Conservation (phyloP, 306 rosid genomes). For the Sesbania bispinosa region DNA sequence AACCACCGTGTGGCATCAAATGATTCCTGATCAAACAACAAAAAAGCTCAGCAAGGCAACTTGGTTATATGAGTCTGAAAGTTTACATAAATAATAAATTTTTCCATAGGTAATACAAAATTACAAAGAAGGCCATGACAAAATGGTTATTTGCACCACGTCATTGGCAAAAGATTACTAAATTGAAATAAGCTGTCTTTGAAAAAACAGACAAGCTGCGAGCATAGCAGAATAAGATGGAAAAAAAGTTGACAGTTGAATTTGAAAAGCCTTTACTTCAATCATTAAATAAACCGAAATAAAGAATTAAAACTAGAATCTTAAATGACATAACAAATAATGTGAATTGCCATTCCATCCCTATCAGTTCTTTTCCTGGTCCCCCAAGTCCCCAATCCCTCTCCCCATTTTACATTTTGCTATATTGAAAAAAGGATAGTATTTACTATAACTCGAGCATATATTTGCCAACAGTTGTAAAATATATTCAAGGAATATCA, state of each 20-base stretch:
- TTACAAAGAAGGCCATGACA: neutral
- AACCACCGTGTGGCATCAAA: conserved; percentile 89
- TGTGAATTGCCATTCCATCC: too few species aligned
- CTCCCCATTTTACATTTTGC: too few species aligned
- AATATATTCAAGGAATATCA: too few species aligned
- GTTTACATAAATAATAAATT: neutral
- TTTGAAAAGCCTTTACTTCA: neutral
- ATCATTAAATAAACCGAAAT: neutral
- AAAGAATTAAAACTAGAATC: neutral
- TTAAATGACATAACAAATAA: neutral
- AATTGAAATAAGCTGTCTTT: neutral
- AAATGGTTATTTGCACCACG: neutral
- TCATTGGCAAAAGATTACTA: neutral
- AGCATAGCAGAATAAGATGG: neutral
- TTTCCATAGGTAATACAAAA: too few species aligned
- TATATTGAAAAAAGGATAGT: too few species aligned
- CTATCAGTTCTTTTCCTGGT: too few species aligned
- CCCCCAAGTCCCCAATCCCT: too few species aligned
- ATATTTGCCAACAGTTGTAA: too few species aligned
- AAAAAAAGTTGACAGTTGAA: neutral
- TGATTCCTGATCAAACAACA: conserved; percentile 55
- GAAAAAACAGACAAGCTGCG: neutral
- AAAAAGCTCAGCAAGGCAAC: neutral
- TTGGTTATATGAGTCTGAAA: neutral
- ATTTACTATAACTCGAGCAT: too few species aligned